A percentile compares a stretch with the other conserved stretches of the same genome.
These are phyloP conservation scores for Ambrosiella cleistominuta DNA, from an alignment of 2,329 filamentous ascomycete genomes.

Conservation along the genomic window DNA sequence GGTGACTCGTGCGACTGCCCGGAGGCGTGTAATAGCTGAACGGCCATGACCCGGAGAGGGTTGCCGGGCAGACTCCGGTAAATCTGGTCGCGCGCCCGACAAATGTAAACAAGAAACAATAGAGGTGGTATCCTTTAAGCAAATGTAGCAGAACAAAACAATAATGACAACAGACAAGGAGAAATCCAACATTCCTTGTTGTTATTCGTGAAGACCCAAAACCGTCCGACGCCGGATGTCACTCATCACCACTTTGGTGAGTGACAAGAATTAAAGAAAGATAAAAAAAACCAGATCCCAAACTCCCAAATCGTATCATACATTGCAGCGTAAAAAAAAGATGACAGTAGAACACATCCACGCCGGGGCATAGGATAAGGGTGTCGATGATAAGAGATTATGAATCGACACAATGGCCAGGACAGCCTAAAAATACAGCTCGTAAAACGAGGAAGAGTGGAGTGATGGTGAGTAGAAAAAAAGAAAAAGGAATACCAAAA, in stretches of 20 bases:
- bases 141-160: not conserved
- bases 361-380: not conserved
- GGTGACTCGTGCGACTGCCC: not conserved
- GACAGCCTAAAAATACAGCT: conserved; percentile 1
- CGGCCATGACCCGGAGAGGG: not conserved
- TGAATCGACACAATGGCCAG: too few species aligned
- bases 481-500: conserved; percentile 6
- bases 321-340: not conserved
- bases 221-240: too few species aligned
- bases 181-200: not conserved
- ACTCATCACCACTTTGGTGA: too few species aligned
- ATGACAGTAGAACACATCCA: not conserved
- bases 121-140: not conserved
- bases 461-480: not conserved
- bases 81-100: not conserved
- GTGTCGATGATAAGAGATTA: not conserved
- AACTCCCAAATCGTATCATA: too few species aligned
- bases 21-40: not conserved
- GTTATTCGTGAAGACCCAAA: too few species aligned
- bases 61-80: not conserved
- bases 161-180: not conserved
- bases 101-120: not conserved
- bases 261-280: too few species aligned
- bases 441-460: conserved; percentile 1
- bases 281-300: too few species aligned